Evolutionary conservation across 305 asterid species (phyloP).

Genomic region (Stenogyne calaminthoides): DNA sequence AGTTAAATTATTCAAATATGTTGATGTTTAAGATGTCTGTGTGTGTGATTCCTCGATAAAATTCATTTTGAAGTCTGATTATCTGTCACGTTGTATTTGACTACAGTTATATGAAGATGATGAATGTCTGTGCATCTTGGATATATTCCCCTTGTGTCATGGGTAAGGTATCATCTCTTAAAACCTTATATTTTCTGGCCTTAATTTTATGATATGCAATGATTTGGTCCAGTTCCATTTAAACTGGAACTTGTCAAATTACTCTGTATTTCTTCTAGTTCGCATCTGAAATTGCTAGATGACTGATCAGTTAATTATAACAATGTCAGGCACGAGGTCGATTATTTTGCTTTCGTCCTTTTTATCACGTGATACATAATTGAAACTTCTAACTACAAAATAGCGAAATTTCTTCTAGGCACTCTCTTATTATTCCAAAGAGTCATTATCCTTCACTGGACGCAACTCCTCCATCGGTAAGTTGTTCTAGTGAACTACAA

Average conservation of each 20-base stretch:
- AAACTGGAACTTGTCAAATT: background rate
- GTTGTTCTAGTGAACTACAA: slow-evolving; percentile 28
- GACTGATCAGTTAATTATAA: slow-evolving; percentile 2
- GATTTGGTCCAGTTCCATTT: slow-evolving; percentile 2
- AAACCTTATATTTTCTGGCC: slow-evolving; percentile 21
- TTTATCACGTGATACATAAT: background rate
- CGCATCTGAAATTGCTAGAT: slow-evolving; percentile 3
- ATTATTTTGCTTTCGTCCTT: background rate
- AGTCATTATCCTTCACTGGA: slow-evolving; percentile 78
- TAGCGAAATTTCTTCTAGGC: slow-evolving; percentile 51
- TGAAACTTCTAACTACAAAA: slow-evolving; percentile 18
- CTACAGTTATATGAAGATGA: slow-evolving; percentile 88
- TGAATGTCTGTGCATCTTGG: slow-evolving; percentile 88
- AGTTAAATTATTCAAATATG: background rate
- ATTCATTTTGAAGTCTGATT: slow-evolving; percentile 26
- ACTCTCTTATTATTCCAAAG: slow-evolving; percentile 87
- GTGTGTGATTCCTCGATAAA: background rate
- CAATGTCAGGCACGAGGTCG: background rate
- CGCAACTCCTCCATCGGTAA: slow-evolving; percentile 87
- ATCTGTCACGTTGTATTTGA: slow-evolving; percentile 31
- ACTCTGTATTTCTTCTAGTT: background rate
- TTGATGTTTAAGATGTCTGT: background rate
- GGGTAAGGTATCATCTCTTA: slow-evolving; percentile 90
- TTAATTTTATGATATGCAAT: background rate
- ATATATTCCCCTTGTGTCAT: slow-evolving; percentile 75